Percentiles rank a stretch among this genome's conserved stretches.
Evolutionary conservation across 176 grass and related monocot species (phyloP).

Genomic region (Aechmea fasciata): DNA sequence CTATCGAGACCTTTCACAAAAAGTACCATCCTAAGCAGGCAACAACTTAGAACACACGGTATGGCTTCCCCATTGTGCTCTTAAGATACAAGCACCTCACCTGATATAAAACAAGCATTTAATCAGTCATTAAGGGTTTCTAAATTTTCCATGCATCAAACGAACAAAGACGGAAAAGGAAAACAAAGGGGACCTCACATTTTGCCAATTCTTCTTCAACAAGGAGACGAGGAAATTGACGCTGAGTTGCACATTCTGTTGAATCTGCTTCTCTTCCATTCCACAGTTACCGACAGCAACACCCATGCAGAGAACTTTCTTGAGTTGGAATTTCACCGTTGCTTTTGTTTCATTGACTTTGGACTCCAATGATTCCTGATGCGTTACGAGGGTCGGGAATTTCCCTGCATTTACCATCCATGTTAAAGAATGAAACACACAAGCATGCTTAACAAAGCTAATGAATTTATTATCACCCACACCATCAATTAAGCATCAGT

Average conservation of each 20-base stretch:
- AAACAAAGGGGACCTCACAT: conserved; percentile 24
- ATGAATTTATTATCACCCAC: background rate
- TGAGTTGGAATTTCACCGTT: conserved; percentile 77
- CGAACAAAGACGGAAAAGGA: background rate
- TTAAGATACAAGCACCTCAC: conserved; percentile 87
- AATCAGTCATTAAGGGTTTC: background rate
- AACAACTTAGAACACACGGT: conserved; percentile 43
- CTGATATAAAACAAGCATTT: conserved; percentile 14
- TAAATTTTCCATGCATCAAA: background rate
- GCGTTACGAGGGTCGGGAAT: conserved; percentile 65
- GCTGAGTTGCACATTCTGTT: conserved; percentile 66
- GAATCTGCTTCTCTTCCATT: conserved; percentile 90
- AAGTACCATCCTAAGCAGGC: conserved; percentile 8
- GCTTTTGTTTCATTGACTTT: conserved; percentile 91
- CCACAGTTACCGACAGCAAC: conserved; percentile 66
- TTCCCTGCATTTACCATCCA: conserved; percentile 40
- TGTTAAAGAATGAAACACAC: background rate
- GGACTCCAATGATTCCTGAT: conserved; percentile 58
- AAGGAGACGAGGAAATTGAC: conserved; percentile 84
- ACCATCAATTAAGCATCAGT: no score
- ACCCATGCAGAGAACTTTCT: conserved; percentile 94
- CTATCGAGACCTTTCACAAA: background rate
- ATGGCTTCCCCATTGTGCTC: conserved; percentile 74
- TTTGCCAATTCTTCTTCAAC: conserved; percentile 91
- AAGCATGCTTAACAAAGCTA: background rate